Base-by-base conservation (phyloP, 2,329 filamentous ascomycete species). In the Drechslerella coelobrocha region DNA sequence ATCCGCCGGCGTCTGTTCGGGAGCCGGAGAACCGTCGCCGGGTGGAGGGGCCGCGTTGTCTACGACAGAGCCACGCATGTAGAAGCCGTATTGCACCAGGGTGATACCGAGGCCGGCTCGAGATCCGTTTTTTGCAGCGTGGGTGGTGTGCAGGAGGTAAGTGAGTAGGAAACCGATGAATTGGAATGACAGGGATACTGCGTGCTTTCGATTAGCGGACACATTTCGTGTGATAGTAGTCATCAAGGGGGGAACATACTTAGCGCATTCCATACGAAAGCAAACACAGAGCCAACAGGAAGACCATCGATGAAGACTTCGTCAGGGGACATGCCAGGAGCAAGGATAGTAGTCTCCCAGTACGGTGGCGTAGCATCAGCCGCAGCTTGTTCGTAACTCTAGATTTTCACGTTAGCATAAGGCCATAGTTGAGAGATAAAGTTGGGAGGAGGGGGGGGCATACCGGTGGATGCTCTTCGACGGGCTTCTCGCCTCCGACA, bases 351-450 rank as follows among this genome's bases (percentile, higher is more conserved):
- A 4, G 94, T 99, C 82, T 99, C 94, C 94, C 94, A 99, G 80
- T 99, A 99, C 0, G 94, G 94, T 0, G 94, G 94, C 51, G 94
- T 94, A 23, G 92, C 89, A 79, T 99, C 94, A 43, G 93, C 93
- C 2, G 94, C 94, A 14, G 94, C 94, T 86, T 97, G 93, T 83
- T 99, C 94, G 79, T 99, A 99, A 34, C 93, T 92, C 91, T 97
- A 31, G 39, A 52, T 23, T 47, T 12, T 51, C 66, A 51, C 27
- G 72, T 43, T 39, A 60, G 53, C 48, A 54, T 51, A 43, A 45
- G 8, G 43, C 51, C 41, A 45, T 14, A 26, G 52, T 53, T 3
- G 21, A 27, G 45, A 27, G 19, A 47, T 57, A 45, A 41, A 39
- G 8, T 6, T 34, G 7, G 24, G 27, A 24, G 47, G 14, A 21